Evolutionary conservation across 2,329 filamentous ascomycete genomes (phyloP).

Genomic region (Calonectria henricotiae): DNA sequence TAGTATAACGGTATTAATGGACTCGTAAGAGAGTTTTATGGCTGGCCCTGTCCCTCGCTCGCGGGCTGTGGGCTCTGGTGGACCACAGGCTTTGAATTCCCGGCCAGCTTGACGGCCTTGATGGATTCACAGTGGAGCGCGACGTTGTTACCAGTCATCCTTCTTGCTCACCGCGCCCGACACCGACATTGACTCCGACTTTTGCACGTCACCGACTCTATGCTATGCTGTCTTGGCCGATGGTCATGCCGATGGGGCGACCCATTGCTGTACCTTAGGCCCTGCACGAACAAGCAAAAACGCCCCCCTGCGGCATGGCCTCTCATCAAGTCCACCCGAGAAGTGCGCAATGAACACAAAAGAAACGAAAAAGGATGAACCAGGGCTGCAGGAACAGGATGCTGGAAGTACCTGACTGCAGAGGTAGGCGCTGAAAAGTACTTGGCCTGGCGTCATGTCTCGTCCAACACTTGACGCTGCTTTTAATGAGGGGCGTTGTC

Average conservation of each 20-base stretch:
- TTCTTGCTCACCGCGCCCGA: constrained; percentile 48
- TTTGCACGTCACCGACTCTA: constrained; percentile 48
- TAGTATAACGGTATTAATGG: constrained; percentile 25
- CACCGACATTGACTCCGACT: constrained; percentile 52
- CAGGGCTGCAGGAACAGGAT: constrained; percentile 44
- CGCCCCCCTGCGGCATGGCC: constrained; percentile 33
- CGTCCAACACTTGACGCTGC: constrained; percentile 47
- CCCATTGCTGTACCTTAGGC: constrained; percentile 45
- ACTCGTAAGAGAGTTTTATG: constrained; percentile 23
- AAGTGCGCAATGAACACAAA: constrained; percentile 18
- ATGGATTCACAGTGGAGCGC: constrained; percentile 47
- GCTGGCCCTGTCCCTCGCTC: constrained; percentile 33
- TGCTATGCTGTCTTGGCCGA: constrained; percentile 50
- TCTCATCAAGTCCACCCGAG: constrained; percentile 35
- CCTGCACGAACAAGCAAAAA: constrained; percentile 46
- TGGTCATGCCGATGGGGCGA: constrained; percentile 45
- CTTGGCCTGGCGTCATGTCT: constrained; percentile 46
- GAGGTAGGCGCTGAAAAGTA: constrained; percentile 37
- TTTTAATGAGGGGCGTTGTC: constrained; percentile 45
- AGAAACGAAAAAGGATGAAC: constrained; percentile 45
- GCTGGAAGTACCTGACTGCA: constrained; percentile 40
- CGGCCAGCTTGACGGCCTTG: constrained; percentile 45
- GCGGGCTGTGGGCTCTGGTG: constrained; percentile 35
- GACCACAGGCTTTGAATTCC: constrained; percentile 43
- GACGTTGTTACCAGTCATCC: constrained; percentile 31